Evolutionary conservation across 192 early-diverging fungal genomes (phyloP).

Genomic region (Rhizophagus clarus): DNA sequence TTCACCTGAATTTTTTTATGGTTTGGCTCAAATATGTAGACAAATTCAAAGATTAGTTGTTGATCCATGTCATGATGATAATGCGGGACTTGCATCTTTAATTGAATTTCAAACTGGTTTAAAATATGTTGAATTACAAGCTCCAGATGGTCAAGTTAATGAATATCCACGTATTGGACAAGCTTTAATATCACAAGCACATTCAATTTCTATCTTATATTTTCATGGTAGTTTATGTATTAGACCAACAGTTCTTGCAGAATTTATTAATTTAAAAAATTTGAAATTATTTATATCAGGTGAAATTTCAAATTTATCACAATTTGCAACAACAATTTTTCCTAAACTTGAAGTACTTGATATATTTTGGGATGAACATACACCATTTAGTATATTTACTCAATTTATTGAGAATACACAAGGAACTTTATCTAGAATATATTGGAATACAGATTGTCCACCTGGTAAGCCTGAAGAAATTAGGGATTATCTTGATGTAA

Average conservation of each 20-base stretch:
- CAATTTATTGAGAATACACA: not conserved
- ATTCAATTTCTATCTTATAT: not conserved
- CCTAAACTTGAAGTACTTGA: constrained; percentile 10
- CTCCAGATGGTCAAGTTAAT: not conserved
- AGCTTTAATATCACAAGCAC: not conserved
- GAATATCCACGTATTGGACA: not conserved
- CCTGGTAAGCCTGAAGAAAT: not conserved
- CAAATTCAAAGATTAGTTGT: not conserved
- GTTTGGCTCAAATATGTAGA: constrained; percentile 2
- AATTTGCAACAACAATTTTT: not conserved
- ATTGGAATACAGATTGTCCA: constrained; percentile 13
- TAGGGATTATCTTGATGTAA: not conserved
- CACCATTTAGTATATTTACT: not conserved
- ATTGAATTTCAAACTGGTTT: not conserved
- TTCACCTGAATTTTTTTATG: not conserved
- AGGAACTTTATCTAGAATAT: not conserved
- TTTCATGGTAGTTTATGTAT: constrained; percentile 7
- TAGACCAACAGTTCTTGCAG: not conserved
- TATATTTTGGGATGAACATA: constrained; percentile 21
- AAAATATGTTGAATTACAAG: constrained; percentile 5
- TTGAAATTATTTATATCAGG: constrained; percentile 3
- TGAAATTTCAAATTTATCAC: not conserved
- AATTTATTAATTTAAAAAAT: not conserved
- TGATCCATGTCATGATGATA: not conserved
- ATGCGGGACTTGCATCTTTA: not conserved